These are phyloP conservation scores for Glaciozyma antarctica DNA, from an alignment of 768 basidiomycete species.

Conservation along the genomic window DNA sequence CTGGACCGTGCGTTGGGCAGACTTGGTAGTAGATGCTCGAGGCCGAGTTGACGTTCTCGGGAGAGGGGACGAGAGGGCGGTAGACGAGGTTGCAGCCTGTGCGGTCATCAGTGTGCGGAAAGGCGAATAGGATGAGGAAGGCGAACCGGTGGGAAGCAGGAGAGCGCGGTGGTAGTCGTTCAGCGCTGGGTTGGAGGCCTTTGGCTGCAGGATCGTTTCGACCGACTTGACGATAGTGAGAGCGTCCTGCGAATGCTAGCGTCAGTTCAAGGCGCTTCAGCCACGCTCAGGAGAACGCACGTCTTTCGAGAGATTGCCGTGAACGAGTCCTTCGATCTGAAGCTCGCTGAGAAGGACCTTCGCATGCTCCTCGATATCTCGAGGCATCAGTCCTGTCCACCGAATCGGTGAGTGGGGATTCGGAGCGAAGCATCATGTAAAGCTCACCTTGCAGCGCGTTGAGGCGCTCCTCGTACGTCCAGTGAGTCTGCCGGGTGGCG, in stretches of 20 bases:
- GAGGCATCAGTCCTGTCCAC: conserved; percentile 46
- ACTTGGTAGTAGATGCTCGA: conserved; percentile 54
- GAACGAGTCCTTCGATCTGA: conserved; percentile 60
- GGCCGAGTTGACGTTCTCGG: conserved; percentile 77
- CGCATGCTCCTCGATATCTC: conserved; percentile 60
- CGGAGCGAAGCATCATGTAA: too few species aligned
- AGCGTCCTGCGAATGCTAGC: conserved; percentile 50
- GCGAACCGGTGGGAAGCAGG: conserved; percentile 42
- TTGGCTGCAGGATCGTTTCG: conserved; percentile 55
- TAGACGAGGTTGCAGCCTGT: conserved; percentile 51
- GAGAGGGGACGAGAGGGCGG: conserved; percentile 61
- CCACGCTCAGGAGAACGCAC: conserved; percentile 33
- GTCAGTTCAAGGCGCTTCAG: background rate
- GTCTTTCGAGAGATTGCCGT: conserved; percentile 76
- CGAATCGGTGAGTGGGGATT: background rate
- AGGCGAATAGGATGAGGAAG: background rate
- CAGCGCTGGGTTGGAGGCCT: conserved; percentile 49
- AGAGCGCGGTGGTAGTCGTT: conserved; percentile 39
- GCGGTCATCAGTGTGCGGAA: background rate
- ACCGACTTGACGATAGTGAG: conserved; percentile 61
- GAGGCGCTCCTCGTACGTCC: conserved; percentile 71
- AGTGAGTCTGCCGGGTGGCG: conserved; percentile 60
- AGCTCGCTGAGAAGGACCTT: conserved; percentile 54
- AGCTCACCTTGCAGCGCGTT: conserved; percentile 64
- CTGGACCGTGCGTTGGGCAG: conserved; percentile 58